These are phyloP conservation scores for Sphenostylis stenocarpa DNA, from an alignment of 306 rosid genomes.

Conservation along the genomic window DNA sequence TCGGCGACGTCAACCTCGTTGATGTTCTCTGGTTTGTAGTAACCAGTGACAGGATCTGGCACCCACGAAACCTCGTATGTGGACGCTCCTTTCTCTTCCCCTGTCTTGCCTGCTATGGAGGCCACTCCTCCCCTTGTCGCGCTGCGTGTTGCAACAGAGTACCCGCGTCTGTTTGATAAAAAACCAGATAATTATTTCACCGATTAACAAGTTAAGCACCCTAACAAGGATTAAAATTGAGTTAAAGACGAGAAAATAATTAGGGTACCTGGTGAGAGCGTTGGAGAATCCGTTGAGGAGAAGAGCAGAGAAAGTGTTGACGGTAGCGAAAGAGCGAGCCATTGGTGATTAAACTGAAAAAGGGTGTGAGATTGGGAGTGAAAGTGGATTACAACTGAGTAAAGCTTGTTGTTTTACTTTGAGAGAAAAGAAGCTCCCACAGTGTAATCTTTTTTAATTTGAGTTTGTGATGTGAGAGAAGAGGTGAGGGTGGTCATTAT, in stretches of 20 bases:
- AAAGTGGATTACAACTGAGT: too few species aligned
- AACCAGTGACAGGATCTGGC: slow-evolving; percentile 88
- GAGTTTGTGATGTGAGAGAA: too few species aligned
- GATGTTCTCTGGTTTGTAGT: slow-evolving; percentile 70
- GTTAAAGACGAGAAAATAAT: background rate
- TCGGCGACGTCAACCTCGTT: slow-evolving; percentile 77
- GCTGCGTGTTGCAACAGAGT: slow-evolving; percentile 55
- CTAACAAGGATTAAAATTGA: background rate
- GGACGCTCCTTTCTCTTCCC: slow-evolving; percentile 36
- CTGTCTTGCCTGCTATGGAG: slow-evolving; percentile 41
- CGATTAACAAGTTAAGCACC: background rate
- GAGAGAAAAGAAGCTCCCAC: too few species aligned
- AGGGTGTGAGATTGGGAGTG: too few species aligned
- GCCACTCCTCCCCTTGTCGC: slow-evolving; percentile 42
- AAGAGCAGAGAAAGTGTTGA: slow-evolving; percentile 56
- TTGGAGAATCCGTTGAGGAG: slow-evolving; percentile 48
- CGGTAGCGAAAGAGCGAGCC: slow-evolving; percentile 84
- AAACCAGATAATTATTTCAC: background rate
- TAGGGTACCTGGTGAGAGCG: slow-evolving; percentile 52
- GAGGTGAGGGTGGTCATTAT: too few species aligned
- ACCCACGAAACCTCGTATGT: slow-evolving; percentile 75
- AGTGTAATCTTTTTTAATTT: too few species aligned
- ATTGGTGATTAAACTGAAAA: slow-evolving; percentile 27
- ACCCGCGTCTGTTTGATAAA: slow-evolving; percentile 63
- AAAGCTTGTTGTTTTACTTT: too few species aligned